Percentiles rank a stretch among this genome's conserved stretches.
These are phyloP conservation scores for Neurospora hispaniola DNA, from an alignment of 495 filamentous ascomycete genomes.

Conservation along the genomic window DNA sequence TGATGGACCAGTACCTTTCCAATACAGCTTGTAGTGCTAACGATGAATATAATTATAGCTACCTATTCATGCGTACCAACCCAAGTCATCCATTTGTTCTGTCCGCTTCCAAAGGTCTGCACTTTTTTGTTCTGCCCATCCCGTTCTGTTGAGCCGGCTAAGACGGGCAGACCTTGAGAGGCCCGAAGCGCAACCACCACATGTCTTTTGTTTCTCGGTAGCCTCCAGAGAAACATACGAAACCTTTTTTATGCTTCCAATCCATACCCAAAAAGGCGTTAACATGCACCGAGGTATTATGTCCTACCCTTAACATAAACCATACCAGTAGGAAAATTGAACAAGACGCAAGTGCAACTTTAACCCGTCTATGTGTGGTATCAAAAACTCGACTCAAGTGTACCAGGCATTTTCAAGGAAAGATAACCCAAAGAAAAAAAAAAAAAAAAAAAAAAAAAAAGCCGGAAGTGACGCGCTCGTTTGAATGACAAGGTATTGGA, in stretches of 20 bases:
- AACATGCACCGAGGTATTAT: neutral
- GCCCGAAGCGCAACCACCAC: neutral
- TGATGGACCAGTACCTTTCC: neutral
- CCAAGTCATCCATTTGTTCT: neutral
- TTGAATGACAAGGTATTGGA: neutral
- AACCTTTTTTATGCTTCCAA: neutral
- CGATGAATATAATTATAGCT: neutral
- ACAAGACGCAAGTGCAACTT: neutral
- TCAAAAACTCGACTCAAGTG: neutral
- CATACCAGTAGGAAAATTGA: neutral
- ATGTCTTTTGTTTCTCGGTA: neutral
- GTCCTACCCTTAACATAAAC: neutral
- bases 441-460: no score
- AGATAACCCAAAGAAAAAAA: neutral
- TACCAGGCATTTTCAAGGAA: neutral
- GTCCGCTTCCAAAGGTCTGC: neutral
- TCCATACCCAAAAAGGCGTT: neutral
- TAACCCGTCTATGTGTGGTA: neutral
- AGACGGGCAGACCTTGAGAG: neutral
- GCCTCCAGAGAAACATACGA: neutral
- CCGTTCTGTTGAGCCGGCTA: neutral
- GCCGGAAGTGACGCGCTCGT: neutral
- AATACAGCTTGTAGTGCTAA: neutral
- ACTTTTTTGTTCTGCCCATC: neutral
- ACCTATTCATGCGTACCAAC: neutral